Conservation (phyloP, 176 grass and related monocot species). For the Eleusine coracana region DNA sequence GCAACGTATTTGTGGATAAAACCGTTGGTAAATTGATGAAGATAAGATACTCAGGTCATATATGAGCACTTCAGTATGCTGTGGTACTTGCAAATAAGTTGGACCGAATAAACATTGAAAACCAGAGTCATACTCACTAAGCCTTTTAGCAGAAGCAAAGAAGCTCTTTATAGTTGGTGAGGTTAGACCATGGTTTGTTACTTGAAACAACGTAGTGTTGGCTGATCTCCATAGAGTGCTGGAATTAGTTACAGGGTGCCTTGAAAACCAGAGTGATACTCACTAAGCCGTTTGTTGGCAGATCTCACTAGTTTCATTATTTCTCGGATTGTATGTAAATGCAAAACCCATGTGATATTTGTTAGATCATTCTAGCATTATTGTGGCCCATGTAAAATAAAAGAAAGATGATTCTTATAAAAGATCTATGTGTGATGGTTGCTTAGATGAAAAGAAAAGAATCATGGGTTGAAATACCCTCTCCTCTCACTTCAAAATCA, state of each 20-base stretch:
- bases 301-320: neutral
- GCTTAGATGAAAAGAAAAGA: no score
- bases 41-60: neutral
- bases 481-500: no score
- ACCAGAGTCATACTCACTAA: neutral
- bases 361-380: no score
- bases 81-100: neutral
- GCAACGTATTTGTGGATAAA: neutral
- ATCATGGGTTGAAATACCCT: no score
- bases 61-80: neutral
- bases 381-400: no score
- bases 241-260: no score
- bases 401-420: no score
- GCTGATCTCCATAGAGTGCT: no score
- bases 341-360: neutral
- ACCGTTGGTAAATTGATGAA: neutral
- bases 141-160: neutral
- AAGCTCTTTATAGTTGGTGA: neutral
- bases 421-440: no score
- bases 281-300: neutral
- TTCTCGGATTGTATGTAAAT: neutral
- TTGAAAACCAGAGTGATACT: neutral
- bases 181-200: no score
- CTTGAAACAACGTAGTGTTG: no score
- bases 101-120: neutral